Conservation (phyloP, 257 asterid species). For the Solanum piurae region DNA sequence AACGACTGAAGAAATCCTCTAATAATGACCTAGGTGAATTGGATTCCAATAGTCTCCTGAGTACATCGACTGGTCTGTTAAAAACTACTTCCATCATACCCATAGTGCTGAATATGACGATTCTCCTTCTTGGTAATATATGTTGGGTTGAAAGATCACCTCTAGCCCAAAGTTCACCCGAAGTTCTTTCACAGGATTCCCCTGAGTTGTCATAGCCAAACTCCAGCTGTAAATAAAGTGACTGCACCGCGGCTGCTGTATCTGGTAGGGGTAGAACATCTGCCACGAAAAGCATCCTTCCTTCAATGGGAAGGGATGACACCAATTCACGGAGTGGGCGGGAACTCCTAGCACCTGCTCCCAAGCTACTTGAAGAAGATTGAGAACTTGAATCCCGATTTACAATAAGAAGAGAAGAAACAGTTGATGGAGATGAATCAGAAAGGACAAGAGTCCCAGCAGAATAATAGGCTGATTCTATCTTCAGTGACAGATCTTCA, state of each 20-base stretch:
- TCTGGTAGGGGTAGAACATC: conserved; percentile 80
- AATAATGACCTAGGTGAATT: conserved; percentile 71
- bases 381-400: conserved; percentile 65
- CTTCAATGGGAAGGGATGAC: conserved; percentile 78
- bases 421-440: conserved; percentile 78
- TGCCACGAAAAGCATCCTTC: conserved; percentile 88
- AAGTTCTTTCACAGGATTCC: conserved; percentile 64
- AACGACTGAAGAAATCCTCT: conserved; percentile 85
- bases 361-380: conserved; percentile 55
- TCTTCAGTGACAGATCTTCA: conserved; percentile 77
- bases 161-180: conserved; percentile 75
- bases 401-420: conserved; percentile 79
- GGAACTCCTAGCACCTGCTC: conserved; percentile 58
- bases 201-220: conserved; percentile 49
- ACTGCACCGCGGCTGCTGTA: conserved; percentile 64
- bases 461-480: conserved; percentile 84
- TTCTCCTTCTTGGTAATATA: conserved; percentile 77
- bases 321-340: conserved; percentile 88
- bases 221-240: conserved; percentile 73
- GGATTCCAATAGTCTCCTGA: conserved; percentile 72
- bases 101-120: conserved; percentile 89
- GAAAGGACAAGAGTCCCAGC: conserved; percentile 80
- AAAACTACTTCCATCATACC: conserved; percentile 97
- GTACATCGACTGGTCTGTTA: conserved; percentile 82
- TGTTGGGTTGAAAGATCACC: conserved; percentile 92